Percentiles rank a stretch among this genome's conserved stretches.
Evolutionary conservation across 2,329 filamentous ascomycete genomes (phyloP).

Genomic region (Aureobasidium sp.): DNA sequence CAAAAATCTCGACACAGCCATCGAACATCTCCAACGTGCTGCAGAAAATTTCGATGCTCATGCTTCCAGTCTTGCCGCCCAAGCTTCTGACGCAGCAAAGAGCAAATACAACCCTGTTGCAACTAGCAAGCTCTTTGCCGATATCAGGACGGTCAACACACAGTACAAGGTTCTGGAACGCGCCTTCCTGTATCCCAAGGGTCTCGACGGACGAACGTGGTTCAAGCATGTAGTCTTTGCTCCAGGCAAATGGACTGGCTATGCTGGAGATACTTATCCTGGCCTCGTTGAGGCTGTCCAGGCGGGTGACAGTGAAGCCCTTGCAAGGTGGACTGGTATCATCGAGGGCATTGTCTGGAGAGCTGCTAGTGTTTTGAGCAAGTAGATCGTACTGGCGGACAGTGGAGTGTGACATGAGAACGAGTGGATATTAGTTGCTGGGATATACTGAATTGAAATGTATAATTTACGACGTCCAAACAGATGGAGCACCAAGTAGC

Average conservation of each 20-base stretch:
- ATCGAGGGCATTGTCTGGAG: conserved; percentile 30
- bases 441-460: neutral
- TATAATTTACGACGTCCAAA: too few relatives aligned
- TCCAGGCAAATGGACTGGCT: conserved; percentile 85
- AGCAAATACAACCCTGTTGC: conserved; percentile 43
- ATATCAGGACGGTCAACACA: conserved; percentile 59
- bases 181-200: conserved; percentile 66
- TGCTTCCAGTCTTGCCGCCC: conserved; percentile 40
- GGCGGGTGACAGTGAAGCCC: conserved; percentile 33
- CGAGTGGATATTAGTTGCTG: neutral
- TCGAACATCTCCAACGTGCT: conserved; percentile 42
- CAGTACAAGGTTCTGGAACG: conserved; percentile 82
- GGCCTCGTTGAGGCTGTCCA: conserved; percentile 58
- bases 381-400: too few relatives aligned
- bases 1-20: conserved; percentile 41
- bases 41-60: conserved; percentile 46
- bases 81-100: conserved; percentile 44
- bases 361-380: conserved; percentile 23
- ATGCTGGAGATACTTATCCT: conserved; percentile 65
- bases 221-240: conserved; percentile 96
- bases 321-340: conserved; percentile 39
- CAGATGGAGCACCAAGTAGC: too few relatives aligned
- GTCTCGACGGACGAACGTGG: conserved; percentile 74
- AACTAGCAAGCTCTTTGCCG: conserved; percentile 21
- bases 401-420: neutral